phyloP scores from a whole-genome alignment of 208 protist genomes.

The Trypanosoma brucei region DNA sequence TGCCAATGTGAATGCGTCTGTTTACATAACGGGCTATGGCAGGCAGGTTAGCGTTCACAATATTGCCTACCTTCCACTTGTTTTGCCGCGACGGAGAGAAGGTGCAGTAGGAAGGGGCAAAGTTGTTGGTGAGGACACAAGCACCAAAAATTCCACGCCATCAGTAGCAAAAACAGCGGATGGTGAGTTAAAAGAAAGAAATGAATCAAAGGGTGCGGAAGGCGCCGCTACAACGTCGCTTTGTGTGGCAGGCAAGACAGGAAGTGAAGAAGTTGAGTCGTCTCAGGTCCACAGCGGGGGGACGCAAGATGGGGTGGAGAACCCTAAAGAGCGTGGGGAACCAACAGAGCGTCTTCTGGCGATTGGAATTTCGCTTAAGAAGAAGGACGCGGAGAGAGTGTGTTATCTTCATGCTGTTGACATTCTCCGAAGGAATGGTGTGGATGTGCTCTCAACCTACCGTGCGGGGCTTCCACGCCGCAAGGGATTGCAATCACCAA shows the following conservation, averaged over 20 bases:
- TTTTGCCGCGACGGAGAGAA: conserved; percentile 16
- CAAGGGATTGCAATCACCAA: not conserved
- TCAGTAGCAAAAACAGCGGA: too few relatives aligned
- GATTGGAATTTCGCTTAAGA: conserved; percentile 69
- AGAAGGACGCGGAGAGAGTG: conserved; percentile 71
- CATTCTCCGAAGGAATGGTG: conserved; percentile 36
- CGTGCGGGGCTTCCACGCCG: conserved; percentile 40
- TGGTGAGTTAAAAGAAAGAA: not conserved
- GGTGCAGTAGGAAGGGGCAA: not conserved
- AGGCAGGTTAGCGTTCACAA: conserved; percentile 51
- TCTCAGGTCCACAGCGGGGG: too few relatives aligned
- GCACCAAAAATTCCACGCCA: too few relatives aligned
- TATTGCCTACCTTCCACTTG: conserved; percentile 63
- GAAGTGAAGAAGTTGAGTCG: too few relatives aligned
- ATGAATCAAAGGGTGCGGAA: not conserved
- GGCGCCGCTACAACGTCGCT: not conserved
- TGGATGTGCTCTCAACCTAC: conserved; percentile 52
- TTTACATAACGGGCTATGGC: conserved; percentile 53
- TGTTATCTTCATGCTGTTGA: conserved; percentile 79
- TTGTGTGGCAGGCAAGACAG: too few relatives aligned
- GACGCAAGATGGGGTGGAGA: too few relatives aligned
- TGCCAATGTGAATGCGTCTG: conserved; percentile 24
- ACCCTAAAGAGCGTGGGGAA: conserved; percentile 2
- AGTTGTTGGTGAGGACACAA: not conserved
- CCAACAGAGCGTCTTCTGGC: conserved; percentile 30